Base-by-base conservation (phyloP, 345 rosid genomes). In the Arabidopsis suecica region DNA sequence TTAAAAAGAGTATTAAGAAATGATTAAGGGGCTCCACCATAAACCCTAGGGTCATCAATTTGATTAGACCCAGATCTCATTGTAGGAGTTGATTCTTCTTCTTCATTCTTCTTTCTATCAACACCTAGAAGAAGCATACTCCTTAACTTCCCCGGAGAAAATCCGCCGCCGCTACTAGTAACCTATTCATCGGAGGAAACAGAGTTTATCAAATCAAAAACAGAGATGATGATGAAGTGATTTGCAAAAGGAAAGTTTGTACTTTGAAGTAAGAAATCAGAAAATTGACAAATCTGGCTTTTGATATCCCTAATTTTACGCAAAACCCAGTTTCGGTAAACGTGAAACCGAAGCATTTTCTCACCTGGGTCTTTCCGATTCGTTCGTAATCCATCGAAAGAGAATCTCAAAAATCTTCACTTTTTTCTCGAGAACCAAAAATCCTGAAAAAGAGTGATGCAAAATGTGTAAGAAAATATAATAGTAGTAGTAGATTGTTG, bases 121-220 rank as follows among this genome's bases (percentile, higher is more conserved):
- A 82, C 85, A 47, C 93, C 91, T 2, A 61, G 13, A 42, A 93
- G 82, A 42, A 93, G 82, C 86, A 90, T 90, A 56, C 32, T 84
- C 80, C 96, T 84, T 63, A 93, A 75, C 78, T 93, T 93, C 32
- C 85, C 88, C 1, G 96, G 95, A 1, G 98, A 90, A 65, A 93
- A 83, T 18, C 87, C 89, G 9, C 96, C 87, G 65, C 88, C 85
- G 49, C 78, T 48, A 47, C 9, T 45, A 16, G 86, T 84, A 84
- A 81, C 80, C 62, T 63, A 65, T 12, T 33, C 62, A 65, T 50
- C 66, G 34, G 70, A 28, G 42, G 16, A 58, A 9, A 16, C 8
- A 18, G 53, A 48, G 25, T 18, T 53, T 23, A 11, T 44, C 30
- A 33, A 55, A 65, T 32, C 14, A 69, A 18, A 41, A 28, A 22